phyloP scores from a whole-genome alignment of 495 filamentous ascomycete species.

The Aspergillus leporis region DNA sequence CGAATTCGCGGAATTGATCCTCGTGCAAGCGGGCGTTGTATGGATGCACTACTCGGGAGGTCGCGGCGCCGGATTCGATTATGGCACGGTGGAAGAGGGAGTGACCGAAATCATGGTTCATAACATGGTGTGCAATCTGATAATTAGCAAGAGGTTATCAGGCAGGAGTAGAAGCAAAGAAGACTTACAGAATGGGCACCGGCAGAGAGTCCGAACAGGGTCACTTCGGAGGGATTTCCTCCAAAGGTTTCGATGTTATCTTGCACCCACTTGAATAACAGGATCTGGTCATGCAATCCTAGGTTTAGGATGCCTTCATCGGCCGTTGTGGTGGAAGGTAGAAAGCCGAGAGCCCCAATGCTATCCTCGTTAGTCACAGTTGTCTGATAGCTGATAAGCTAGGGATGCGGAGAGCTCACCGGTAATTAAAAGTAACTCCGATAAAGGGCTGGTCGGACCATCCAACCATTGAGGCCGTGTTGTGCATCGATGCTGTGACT shows the following conservation, averaged over 20 bases:
- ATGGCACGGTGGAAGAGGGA: conserved; percentile 62
- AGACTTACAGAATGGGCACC: conserved; percentile 58
- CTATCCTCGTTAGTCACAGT: conserved; percentile 20
- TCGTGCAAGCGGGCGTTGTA: conserved; percentile 58
- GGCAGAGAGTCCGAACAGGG: conserved; percentile 63
- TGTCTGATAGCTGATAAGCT: no score
- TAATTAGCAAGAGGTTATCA: conserved; percentile 3
- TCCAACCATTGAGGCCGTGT: conserved; percentile 52
- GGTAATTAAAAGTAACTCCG: conserved; percentile 60
- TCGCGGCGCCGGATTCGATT: conserved; percentile 63
- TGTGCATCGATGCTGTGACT: conserved; percentile 29
- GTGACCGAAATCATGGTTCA: conserved; percentile 42
- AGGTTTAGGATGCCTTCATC: conserved; percentile 60
- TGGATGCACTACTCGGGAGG: conserved; percentile 59
- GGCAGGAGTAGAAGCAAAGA: background rate
- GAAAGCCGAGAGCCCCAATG: conserved; percentile 64
- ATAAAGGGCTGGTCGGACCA: conserved; percentile 58
- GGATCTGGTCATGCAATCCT: conserved; percentile 62
- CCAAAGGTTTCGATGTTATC: conserved; percentile 60
- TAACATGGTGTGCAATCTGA: conserved; percentile 67
- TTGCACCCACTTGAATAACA: conserved; percentile 60
- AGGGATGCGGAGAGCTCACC: conserved; percentile 8
- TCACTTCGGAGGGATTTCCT: conserved; percentile 62
- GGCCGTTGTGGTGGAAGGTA: conserved; percentile 51
- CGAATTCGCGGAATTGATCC: conserved; percentile 59